Evolutionary conservation across 345 rosid genomes (phyloP), one percentile per base, ranked within the genome.

Genomic region (Eucalyptus pauciflora): DNA sequence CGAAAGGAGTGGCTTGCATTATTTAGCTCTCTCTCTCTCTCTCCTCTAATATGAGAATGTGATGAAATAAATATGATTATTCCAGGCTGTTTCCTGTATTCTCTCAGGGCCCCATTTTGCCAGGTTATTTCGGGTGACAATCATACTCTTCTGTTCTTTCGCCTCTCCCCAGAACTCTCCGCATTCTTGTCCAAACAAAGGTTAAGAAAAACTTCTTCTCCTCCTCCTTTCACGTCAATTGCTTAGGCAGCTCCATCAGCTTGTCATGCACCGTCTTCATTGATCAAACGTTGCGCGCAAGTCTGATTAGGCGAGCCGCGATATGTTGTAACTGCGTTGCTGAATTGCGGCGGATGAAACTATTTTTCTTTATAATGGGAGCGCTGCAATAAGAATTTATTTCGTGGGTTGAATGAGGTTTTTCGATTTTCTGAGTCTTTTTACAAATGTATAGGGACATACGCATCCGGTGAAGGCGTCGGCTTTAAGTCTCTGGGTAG

Each of bases 151-250:
- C 50, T 56, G 12, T 51, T 50, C 60, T 86, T 24, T 52, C 31
- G 37, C 33, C 46, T 31, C 85, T 22, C 54, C 88, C 52, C 50
- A 37, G 43, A 76, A 41, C 27, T 41, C 48, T 20, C 48, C 3
- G 83, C 52, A 25, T 87, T 64, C 88, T 87, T 87, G 56, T 87
- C 88, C 85, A 87, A 46, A 87, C 85, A 87, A 46, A 87, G 45
- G 88, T 81, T 87, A 87, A 87, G 85, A 41, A 25, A 58, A 37
- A 17, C 62, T 22, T 4, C 6, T 46, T 1, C 13, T 45, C 85
- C 4, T 46, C 48, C 85, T 67, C 46, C 25, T 17, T 49, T 52
- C 27, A 13, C 50, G 13, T 29, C 43, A 13, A 60, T 46, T 46
- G 24, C 85, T 76, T 41, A 22, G 85, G 85, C 27, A 10, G 10